Evolutionary conservation across 176 grass and related monocot genomes (phyloP), one percentile per base, ranked within the genome.

Genomic region (Aegilops bicornis): DNA sequence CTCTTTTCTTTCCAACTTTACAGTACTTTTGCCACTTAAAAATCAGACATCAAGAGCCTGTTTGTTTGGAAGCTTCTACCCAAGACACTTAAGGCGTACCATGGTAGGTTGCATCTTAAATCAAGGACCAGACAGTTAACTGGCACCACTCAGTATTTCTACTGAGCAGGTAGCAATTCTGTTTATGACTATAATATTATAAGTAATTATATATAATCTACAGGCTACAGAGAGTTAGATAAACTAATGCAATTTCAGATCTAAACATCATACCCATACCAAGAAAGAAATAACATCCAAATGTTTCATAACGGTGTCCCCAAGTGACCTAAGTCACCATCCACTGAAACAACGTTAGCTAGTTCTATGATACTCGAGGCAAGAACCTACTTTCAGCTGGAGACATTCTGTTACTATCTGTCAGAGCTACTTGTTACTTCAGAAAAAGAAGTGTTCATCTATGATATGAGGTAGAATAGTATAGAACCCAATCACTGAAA

Each of bases 41-140:
- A 68, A 50, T n/a, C 48, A n/a, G 40, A 81, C 1, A 6, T 32
- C 47, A 50, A 65, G 31, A 20, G 15, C 31, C 39, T 32, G 6
- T 47, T 81, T 32, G 23, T 24, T 47, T 17, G 1, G 6, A 67
- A 48, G 25, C 58, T 85, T 29, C 31, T 52, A 47, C 24, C 16
- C 7, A 54, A 79, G 22, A 37, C 27, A 84, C 3, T 2, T 7
- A 61, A 79, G 52, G 7, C 8, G 7, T 7, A 73, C 7, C 54
- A 23, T 64, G 87, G n/a, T 84, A 84, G 25, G 52, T 75, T 80
- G 40, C 4, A 35, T 25, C 59, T 84, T 45, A 80, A 89, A 5
- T 73, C 15, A 0, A 60, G n/a, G 20, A 70, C 29, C n/a, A 29
- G 10, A 24, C 2, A 48, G 5, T 73, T 64, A n/a, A 64, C 76